These are phyloP conservation scores for Fonsecaea erecta DNA, from an alignment of 2,329 filamentous ascomycete genomes.

Conservation along the genomic window DNA sequence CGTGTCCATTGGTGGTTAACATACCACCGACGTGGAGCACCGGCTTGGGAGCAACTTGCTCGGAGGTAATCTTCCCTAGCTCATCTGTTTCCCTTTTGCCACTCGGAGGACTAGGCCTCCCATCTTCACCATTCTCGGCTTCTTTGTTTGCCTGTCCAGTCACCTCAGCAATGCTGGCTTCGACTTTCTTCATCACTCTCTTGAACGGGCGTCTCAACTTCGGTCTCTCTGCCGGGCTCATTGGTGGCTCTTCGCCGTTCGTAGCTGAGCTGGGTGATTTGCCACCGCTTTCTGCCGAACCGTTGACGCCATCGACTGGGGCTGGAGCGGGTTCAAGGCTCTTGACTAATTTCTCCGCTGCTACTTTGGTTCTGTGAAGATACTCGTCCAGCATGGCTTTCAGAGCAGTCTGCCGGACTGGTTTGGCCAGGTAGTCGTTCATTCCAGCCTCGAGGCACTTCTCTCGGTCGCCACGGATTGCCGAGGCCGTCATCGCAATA, in stretches of 20 bases:
- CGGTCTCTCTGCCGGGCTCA: slow-evolving; percentile 25
- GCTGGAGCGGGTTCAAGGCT: slow-evolving; percentile 6
- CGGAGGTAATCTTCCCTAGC: slow-evolving; percentile 31
- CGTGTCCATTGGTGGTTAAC: slow-evolving; percentile 16
- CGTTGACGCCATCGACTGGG: slow-evolving; percentile 28
- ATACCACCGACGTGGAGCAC: background rate
- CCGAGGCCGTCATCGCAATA: slow-evolving; percentile 95
- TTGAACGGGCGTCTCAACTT: slow-evolving; percentile 32
- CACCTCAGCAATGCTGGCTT: slow-evolving; percentile 19
- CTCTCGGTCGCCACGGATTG: slow-evolving; percentile 91
- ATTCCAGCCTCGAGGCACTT: slow-evolving; percentile 95
- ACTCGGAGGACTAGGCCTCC: slow-evolving; percentile 24
- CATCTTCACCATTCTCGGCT: background rate
- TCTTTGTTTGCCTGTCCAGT: slow-evolving; percentile 10
- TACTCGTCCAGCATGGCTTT: slow-evolving; percentile 80
- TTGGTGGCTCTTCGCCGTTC: slow-evolving; percentile 14
- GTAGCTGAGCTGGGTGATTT: slow-evolving; percentile 11
- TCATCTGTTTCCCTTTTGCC: slow-evolving; percentile 33
- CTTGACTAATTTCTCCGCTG: slow-evolving; percentile 15
- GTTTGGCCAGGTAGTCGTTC: slow-evolving; percentile 97
- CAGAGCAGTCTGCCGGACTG: slow-evolving; percentile 84
- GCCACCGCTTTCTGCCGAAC: slow-evolving; percentile 7
- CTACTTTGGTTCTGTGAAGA: slow-evolving; percentile 45
- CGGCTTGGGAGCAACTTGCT: slow-evolving; percentile 24
- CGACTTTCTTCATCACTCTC: slow-evolving; percentile 33